A percentile compares a stretch with the other conserved stretches of the same genome.
phyloP scores from a whole-genome alignment of 202 grass and related monocot species.

The Musa balbisiana region DNA sequence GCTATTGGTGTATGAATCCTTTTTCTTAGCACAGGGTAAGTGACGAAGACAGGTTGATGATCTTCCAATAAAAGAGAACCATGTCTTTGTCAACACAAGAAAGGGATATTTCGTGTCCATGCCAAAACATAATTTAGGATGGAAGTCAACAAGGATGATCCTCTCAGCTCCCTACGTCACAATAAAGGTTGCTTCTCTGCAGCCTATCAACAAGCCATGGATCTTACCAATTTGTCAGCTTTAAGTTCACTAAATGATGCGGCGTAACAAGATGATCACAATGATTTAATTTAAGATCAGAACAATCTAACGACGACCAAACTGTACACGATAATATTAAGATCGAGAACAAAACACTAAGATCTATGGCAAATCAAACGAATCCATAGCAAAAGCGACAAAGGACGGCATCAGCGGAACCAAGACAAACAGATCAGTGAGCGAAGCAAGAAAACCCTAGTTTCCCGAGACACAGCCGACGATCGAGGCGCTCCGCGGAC shows the following conservation, averaged over 20 bases:
- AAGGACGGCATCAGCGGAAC: not conserved
- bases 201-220: not conserved
- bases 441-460: not conserved
- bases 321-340: not conserved
- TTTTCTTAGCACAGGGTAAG: too few relatives aligned
- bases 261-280: not conserved
- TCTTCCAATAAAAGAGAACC: not conserved
- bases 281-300: not conserved
- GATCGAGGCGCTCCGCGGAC: too few relatives aligned
- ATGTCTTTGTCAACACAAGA: not conserved
- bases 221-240: too few relatives aligned
- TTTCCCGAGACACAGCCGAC: not conserved
- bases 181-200: not conserved
- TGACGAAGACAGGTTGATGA: too few relatives aligned
- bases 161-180: not conserved
- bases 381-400: too few relatives aligned
- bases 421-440: not conserved
- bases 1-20: too few relatives aligned
- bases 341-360: too few relatives aligned
- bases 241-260: not conserved
- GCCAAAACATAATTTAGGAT: not conserved
- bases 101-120: not conserved
- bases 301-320: too few relatives aligned
- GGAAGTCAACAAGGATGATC: not conserved
- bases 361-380: too few relatives aligned